Evolutionary conservation across 805 yeast species (phyloP).

Genomic region (Metahyphopichia silvanorum): DNA sequence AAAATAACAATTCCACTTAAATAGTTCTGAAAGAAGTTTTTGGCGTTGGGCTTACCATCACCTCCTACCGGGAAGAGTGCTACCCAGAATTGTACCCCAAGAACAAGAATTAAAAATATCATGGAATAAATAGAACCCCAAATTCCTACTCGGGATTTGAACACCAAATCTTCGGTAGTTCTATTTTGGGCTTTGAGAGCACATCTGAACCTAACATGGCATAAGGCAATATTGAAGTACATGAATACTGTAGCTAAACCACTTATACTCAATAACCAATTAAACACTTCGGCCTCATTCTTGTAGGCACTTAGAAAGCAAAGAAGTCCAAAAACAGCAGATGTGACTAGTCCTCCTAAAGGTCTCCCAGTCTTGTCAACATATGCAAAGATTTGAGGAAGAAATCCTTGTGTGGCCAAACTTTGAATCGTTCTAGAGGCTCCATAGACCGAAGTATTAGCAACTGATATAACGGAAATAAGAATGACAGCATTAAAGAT

Average conservation of each 20-base stretch:
- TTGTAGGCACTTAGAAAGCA: constrained; percentile 35
- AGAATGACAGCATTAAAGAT: constrained; percentile 73
- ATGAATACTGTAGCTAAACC: constrained; percentile 40
- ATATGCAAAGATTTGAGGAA: constrained; percentile 46
- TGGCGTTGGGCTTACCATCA: constrained; percentile 23
- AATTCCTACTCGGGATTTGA: constrained; percentile 31
- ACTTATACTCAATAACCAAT: constrained; percentile 40
- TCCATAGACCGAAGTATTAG: constrained; percentile 73
- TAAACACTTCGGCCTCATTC: constrained; percentile 30
- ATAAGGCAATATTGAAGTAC: constrained; percentile 38
- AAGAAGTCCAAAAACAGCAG: constrained; percentile 34
- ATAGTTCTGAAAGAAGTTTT: constrained; percentile 37
- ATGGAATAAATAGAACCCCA: constrained; percentile 35
- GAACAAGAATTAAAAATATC: constrained; percentile 18
- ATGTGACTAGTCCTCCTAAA: constrained; percentile 30
- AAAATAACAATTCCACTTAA: constrained; percentile 29
- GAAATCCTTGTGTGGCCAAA: constrained; percentile 67
- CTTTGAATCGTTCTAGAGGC: constrained; percentile 68
- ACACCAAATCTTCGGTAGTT: constrained; percentile 30
- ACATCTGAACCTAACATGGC: constrained; percentile 39
- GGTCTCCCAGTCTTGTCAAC: constrained; percentile 43
- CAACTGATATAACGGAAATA: constrained; percentile 71
- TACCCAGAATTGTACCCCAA: constrained; percentile 26
- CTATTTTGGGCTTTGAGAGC: constrained; percentile 33
- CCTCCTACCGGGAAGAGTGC: constrained; percentile 20